Base-by-base conservation (phyloP, 2,329 filamentous ascomycete species). In the Fusarium circinatum region DNA sequence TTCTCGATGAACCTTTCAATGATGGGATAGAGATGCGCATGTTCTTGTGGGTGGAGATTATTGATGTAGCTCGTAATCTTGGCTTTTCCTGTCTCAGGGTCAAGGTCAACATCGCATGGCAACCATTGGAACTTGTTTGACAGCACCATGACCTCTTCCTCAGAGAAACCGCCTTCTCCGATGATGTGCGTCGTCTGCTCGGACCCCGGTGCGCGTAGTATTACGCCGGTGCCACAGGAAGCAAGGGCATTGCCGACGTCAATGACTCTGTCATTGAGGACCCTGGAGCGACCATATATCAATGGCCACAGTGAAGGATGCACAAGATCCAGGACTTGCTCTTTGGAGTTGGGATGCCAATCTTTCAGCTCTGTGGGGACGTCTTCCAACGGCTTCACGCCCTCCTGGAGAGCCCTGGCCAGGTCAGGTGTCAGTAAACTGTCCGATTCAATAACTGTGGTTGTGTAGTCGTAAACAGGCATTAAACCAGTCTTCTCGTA, bases 51-150 rank as follows among this genome's bases (percentile, higher is more conserved):
- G 11, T 68, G 65, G 5, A 68, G 54, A 24, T 66, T 68, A 24
- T 68, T 68, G 39, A 68, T 60, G 20, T 68, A 68, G 11, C 62
- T 66, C 10, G 17, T 18, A 11, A 68, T 65, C 4, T 34, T 22
- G 12, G 32, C 20, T 9, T 28, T 13, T 1, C 28, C 54, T 4
- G 45, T 45, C 13, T 30, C 20, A 5, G 26, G 45, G 26, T 48
- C 28, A 20, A 39, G 30, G 8, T 36, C 48, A 22, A 65, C 62
- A 39, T 47, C 44, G 24, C 44, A 47, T 14, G 44, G 44, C 8
- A 47, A 26, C 44, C 44, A 47, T 30, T 65, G 52, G 24, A 66
- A 68, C 20, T 22, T 44, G 26, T 58, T 68, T 2, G 65, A 68
- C 1, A 48, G 3, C 20, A 48, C 26, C 18, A 48, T 10, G 26